A percentile compares a stretch with the other conserved stretches of the same genome.
Conservation (phyloP, 495 filamentous ascomycete species). For the Penicillium bialowiezense region DNA sequence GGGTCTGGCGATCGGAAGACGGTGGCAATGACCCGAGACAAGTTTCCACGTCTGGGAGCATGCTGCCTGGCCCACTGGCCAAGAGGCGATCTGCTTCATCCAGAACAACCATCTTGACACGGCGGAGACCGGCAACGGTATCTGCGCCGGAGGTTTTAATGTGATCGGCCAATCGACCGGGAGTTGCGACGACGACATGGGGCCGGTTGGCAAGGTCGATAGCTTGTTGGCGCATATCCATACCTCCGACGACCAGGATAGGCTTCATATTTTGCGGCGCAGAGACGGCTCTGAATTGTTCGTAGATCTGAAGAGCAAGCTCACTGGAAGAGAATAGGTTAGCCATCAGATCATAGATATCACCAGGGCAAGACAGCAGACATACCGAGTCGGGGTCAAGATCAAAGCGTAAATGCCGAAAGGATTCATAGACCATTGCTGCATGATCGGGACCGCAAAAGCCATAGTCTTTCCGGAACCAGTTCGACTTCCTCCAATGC, state of each 20-base stretch:
- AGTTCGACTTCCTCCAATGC: conserved; percentile 89
- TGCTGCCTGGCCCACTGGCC: conserved; percentile 70
- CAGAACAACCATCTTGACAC: conserved; percentile 81
- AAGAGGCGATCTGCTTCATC: conserved; percentile 96
- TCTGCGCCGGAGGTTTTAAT: conserved; percentile 87
- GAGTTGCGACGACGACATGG: conserved; percentile 92
- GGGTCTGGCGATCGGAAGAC: conserved; percentile 70
- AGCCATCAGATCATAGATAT: not conserved
- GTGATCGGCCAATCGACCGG: conserved; percentile 91
- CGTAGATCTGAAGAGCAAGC: conserved; percentile 90
- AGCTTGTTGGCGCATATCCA: conserved; percentile 89
- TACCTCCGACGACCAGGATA: conserved; percentile 82
- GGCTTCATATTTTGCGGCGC: conserved; percentile 81
- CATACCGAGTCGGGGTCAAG: conserved; percentile 80
- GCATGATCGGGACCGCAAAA: conserved; percentile 89
- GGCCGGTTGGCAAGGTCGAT: conserved; percentile 75
- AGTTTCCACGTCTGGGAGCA: conserved; percentile 89
- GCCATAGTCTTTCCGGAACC: conserved; percentile 99
- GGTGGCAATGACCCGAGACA: conserved; percentile 80
- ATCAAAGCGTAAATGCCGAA: conserved; percentile 86
- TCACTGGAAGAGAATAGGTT: conserved; percentile 51
- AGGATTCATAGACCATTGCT: conserved; percentile 90
- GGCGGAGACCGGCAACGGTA: conserved; percentile 73
- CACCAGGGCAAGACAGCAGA: not conserved
- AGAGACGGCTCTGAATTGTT: conserved; percentile 91